Evolutionary conservation across 371 early-diverging fungal genomes (phyloP).

Genomic region (Syncephalis plumigaleata): DNA sequence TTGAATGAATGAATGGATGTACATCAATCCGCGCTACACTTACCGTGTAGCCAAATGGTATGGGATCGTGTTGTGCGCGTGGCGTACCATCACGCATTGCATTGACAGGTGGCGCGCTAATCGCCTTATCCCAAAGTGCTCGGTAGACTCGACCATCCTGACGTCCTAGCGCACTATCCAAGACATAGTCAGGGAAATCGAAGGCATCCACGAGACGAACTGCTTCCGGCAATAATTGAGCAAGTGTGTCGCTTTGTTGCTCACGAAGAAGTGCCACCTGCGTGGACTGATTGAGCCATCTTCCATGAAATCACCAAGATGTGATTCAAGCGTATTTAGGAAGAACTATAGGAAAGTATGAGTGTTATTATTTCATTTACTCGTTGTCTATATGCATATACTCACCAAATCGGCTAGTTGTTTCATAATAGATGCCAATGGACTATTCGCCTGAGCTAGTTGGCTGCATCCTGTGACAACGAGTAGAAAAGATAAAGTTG

Average conservation of each 20-base stretch:
- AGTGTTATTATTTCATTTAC: background rate
- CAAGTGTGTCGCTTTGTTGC: slow-evolving; percentile 30
- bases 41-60: no score
- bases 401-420: no score
- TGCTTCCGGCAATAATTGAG: slow-evolving; percentile 43
- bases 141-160: slow-evolving; percentile 54
- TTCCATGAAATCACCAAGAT: slow-evolving; percentile 39
- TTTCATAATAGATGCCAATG: no score
- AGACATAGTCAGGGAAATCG: slow-evolving; percentile 50
- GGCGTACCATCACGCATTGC: no score
- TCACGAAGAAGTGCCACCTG: slow-evolving; percentile 22
- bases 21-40: no score
- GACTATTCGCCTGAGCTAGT: no score
- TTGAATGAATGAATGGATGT: no score
- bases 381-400: no score
- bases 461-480: no score
- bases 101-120: no score
- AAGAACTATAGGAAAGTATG: slow-evolving; percentile 10
- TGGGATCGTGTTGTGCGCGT: no score
- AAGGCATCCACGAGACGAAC: slow-evolving; percentile 59
- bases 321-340: slow-evolving; percentile 35
- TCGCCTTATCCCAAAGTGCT: background rate
- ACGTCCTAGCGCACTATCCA: slow-evolving; percentile 62
- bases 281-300: slow-evolving; percentile 22
- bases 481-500: no score